Evolutionary conservation across 768 basidiomycete species (phyloP).

Genomic region (Kwoniella newhampshirensis): DNA sequence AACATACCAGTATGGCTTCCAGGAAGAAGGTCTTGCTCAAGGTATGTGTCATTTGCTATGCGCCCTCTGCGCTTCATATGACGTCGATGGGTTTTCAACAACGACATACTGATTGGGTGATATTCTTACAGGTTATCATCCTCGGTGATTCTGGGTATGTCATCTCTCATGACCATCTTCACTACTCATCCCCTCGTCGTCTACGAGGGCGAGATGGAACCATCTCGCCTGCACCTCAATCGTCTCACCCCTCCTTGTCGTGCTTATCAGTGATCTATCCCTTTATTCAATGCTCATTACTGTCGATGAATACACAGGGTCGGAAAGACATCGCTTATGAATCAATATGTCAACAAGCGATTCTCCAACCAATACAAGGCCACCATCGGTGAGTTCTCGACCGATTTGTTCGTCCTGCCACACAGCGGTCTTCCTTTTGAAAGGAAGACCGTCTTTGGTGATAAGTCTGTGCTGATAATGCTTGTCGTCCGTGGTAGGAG

Average conservation of each 20-base stretch:
- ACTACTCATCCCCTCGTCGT: not conserved
- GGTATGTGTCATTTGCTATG: too few species aligned
- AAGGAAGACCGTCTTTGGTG: too few species aligned
- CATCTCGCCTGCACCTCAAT: too few species aligned
- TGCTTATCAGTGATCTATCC: not conserved
- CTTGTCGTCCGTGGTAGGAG: constrained; percentile 29
- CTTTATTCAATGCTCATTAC: not conserved
- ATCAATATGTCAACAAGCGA: constrained; percentile 99
- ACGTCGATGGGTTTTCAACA: too few species aligned
- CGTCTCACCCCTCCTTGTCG: not conserved
- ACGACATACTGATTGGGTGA: constrained; percentile 1
- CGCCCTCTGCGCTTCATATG: too few species aligned
- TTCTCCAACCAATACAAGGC: constrained; percentile 99
- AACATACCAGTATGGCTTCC: constrained; percentile 57
- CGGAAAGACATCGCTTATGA: constrained; percentile 99
- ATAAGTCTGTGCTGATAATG: not conserved
- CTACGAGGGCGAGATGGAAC: too few species aligned
- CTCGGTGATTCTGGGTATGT: constrained; percentile 70
- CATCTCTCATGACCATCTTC: not conserved
- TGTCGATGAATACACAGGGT: constrained; percentile 60
- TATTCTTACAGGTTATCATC: constrained; percentile 81
- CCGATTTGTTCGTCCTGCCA: too few species aligned
- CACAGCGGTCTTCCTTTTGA: too few species aligned
- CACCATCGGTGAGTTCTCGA: constrained; percentile 58
- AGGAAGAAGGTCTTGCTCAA: constrained; percentile 58